Conservation (phyloP, 495 filamentous ascomycete genomes). For the Penicillium lividum region DNA sequence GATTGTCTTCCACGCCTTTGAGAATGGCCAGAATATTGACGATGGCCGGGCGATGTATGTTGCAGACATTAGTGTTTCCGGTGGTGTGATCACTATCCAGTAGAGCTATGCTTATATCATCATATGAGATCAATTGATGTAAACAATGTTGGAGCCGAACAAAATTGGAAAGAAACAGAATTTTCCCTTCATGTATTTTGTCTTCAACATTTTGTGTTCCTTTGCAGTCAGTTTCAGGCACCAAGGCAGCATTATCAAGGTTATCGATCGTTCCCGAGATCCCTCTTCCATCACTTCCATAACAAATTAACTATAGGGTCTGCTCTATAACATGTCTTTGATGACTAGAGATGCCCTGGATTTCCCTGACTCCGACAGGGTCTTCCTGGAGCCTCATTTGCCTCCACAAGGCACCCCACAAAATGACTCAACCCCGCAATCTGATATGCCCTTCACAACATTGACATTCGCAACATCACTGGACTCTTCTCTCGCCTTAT, state of each 20-base stretch:
- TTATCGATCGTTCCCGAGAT: neutral
- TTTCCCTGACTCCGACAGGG: conserved; percentile 38
- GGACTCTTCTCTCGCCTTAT: conserved; percentile 71
- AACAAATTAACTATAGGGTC: neutral
- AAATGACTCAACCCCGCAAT: conserved; percentile 13
- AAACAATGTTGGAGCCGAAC: no score
- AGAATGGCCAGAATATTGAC: conserved; percentile 21
- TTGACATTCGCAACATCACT: conserved; percentile 89
- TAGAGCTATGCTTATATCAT: neutral
- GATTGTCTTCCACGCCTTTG: conserved; percentile 48
- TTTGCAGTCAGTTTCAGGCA: conserved; percentile 8
- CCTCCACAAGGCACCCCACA: conserved; percentile 25
- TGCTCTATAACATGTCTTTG: conserved; percentile 8
- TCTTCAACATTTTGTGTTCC: neutral
- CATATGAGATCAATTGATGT: no score
- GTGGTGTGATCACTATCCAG: conserved; percentile 15
- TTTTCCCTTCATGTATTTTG: neutral
- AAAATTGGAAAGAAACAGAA: neutral
- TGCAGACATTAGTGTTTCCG: conserved; percentile 13
- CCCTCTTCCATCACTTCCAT: neutral
- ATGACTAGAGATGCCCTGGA: conserved; percentile 34
- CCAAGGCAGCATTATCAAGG: conserved; percentile 2
- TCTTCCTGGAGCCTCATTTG: conserved; percentile 48
- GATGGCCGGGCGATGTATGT: conserved; percentile 24
- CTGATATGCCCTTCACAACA: conserved; percentile 58